Base-by-base conservation (phyloP, 2,329 filamentous ascomycete genomes). In the Fonsecaea monophora region DNA sequence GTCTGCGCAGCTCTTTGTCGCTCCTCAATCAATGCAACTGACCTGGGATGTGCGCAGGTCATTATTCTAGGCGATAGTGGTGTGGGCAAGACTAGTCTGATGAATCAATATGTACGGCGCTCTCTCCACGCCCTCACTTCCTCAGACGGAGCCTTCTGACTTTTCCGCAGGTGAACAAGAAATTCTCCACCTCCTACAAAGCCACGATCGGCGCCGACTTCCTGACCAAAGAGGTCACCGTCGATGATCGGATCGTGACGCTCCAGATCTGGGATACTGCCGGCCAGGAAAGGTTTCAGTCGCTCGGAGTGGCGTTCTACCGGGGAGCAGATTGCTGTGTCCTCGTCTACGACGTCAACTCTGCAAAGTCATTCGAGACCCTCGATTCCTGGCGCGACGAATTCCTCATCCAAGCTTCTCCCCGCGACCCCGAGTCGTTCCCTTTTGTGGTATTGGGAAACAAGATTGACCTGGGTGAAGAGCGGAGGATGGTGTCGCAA, bases 261-360 rank as follows among this genome's bases (percentile, higher is more conserved):
- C 98, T 99, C 93, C 95, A 97, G 92, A 90, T 99, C 40, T 99
- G 94, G 94, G 94, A 99, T 78, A 99, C 94, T 2, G 94, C 94
- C 21, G 94, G 94, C 35, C 94, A 99, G 80, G 94, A 99, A 81
- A 90, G 94, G 70, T 99, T 99, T 81, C 94, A 99, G 81, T 97
- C 94, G 42, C 85, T 99, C 73, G 94, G 95, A 62, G 94, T 99
- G 53, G 95, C 94, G 57, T 99, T 99, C 82, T 99, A 99, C 83
- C 88, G 94, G 70, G 94, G 94, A 70, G 94, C 95, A 73, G 94
- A 99, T 83, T 98, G 94, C 86, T 98, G 95, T 78, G 94, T 98
- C 67, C 85, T 99, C 62, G 94, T 98, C 60, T 98, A 95, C 84
- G 94, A 99, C 77, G 94, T 99, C 80, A 99, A 99, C 84, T 98